Evolutionary conservation across 129 eudicot species (phyloP).

Genomic region (Lactuca sativa): DNA sequence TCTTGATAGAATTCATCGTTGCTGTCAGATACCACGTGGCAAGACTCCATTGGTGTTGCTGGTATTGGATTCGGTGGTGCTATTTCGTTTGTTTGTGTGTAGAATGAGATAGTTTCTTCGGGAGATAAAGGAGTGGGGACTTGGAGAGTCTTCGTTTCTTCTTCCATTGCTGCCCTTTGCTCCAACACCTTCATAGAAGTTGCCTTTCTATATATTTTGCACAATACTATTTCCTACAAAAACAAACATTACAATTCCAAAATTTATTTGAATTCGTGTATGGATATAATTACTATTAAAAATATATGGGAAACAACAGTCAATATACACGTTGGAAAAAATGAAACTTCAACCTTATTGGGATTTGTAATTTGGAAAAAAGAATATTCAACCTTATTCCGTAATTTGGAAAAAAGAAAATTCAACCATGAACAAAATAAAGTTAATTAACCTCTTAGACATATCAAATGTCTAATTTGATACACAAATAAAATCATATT

Average conservation of each 20-base stretch:
- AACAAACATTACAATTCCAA: background rate
- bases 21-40: slow-evolving; percentile 34
- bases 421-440: background rate
- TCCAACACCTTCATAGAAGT: slow-evolving; percentile 82
- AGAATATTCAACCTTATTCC: background rate
- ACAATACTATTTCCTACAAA: slow-evolving; percentile 69
- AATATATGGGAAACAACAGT: too few species aligned
- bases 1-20: slow-evolving; percentile 30
- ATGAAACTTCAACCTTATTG: background rate
- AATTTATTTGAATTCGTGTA: background rate
- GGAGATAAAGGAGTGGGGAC: slow-evolving; percentile 33
- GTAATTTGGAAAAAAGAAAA: background rate
- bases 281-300: background rate
- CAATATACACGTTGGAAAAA: too few species aligned
- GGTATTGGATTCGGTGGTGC: background rate
- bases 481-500: too few species aligned
- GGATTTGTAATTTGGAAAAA: background rate
- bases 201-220: slow-evolving; percentile 85
- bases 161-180: slow-evolving; percentile 78
- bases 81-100: slow-evolving; percentile 7
- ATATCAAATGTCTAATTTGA: too few species aligned
- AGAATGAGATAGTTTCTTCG: slow-evolving; percentile 32
- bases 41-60: slow-evolving; percentile 17
- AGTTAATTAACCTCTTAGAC: too few species aligned
- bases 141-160: slow-evolving; percentile 27